These are phyloP conservation scores for Scheffersomyces stipitis DNA, from an alignment of 805 yeast species.

Conservation along the genomic window DNA sequence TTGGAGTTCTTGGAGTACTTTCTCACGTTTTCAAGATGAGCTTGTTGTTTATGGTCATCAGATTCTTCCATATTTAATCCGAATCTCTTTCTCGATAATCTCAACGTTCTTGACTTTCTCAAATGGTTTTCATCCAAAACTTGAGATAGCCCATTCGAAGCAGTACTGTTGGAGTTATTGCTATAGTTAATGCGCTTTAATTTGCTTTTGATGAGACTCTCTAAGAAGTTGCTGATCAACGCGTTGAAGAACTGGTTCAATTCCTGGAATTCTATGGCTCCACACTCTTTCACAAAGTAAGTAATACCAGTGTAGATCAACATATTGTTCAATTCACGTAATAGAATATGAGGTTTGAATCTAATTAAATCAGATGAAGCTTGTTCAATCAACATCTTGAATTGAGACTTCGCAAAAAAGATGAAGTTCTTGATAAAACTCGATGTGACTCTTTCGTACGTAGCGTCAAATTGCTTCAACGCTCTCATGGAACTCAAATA, in stretches of 20 bases:
- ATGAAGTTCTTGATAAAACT: constrained; percentile 50
- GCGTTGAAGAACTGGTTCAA: constrained; percentile 45
- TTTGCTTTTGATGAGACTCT: constrained; percentile 20
- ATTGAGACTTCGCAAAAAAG: constrained; percentile 29
- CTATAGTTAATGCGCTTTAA: constrained; percentile 17
- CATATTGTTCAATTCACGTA: constrained; percentile 26
- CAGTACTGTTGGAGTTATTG: not conserved
- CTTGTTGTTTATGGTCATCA: constrained; percentile 8
- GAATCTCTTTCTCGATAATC: constrained; percentile 27
- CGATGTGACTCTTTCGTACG: constrained; percentile 55
- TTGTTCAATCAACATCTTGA: constrained; percentile 42
- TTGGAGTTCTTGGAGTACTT: constrained; percentile 6
- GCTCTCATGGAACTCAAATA: constrained; percentile 69
- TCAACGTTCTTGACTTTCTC: constrained; percentile 29
- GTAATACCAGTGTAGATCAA: constrained; percentile 34
- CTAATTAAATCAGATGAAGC: constrained; percentile 28
- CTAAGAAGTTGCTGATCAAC: constrained; percentile 27
- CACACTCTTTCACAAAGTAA: constrained; percentile 55
- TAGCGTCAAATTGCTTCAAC: constrained; percentile 59
- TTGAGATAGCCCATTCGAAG: constrained; percentile 8
- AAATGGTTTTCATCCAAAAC: constrained; percentile 12
- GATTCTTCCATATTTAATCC: constrained; percentile 7
- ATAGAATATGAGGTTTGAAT: constrained; percentile 20
- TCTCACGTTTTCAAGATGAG: constrained; percentile 10
- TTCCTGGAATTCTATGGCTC: constrained; percentile 46